Evolutionary conservation across 2,329 filamentous ascomycete genomes (phyloP), one percentile per base, ranked within the genome.

Genomic region (Aphanocladium album): DNA sequence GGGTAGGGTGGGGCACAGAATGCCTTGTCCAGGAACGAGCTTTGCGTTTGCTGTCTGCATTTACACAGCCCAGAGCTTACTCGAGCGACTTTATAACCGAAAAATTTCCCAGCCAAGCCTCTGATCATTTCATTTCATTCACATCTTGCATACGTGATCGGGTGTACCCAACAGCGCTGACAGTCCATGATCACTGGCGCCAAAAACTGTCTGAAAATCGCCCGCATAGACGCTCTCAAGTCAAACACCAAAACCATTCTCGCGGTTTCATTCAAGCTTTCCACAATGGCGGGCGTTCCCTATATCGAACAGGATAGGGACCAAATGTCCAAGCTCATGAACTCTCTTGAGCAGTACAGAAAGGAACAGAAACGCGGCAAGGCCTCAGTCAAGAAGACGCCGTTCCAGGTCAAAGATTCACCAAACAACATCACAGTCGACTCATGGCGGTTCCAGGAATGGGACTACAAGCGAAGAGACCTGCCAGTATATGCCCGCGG

Each of bases 391-490:
- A 95, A 89, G 74, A 96, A 92, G 77, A 86, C 84, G n/a, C 89
- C 84, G 3, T 99, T 91, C 71, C 68, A 79, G 1, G 83, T 98
- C 21, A 75, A 78, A 46, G 76, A 77, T 17, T 90, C 87, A 6
- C 80, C 82, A 23, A 80, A 86, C 61, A 80, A 83, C 27, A 83
- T 91, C 65, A 79, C 78, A 6, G 90, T 98, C 60, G 86, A 95
- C 71, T 97, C 93, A 2, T 99, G 95, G 95, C 88, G 89, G 66
- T 89, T 98, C 75, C 87, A 89, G 68, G 95, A 99, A 66, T 96
- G 89, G 89, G 93, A 98, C 69, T 99, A 98, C 82, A 98, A 98
- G 78, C 89, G 88, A 67, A 77, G 78, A 17, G 84, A 91, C 66
- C 82, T 99, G 12, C 95, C 95, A 6, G 96, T 91, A 1, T 96